Percentiles rank a stretch among this genome's conserved stretches.
Conservation (phyloP, 345 rosid species). For the Durio zibethinus region DNA sequence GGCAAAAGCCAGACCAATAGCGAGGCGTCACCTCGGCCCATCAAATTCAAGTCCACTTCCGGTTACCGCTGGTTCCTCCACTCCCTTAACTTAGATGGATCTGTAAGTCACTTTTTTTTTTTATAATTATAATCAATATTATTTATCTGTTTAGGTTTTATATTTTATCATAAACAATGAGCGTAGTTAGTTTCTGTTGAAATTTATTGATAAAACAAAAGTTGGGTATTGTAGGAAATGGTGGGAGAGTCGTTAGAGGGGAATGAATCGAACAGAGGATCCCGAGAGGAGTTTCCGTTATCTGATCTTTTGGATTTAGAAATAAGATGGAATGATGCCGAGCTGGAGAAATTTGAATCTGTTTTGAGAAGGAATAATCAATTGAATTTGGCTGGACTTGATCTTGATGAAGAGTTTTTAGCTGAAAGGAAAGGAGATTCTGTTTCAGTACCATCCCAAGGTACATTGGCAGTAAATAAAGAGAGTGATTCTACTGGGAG, state of each 20-base stretch:
- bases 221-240: slow-evolving; percentile 52
- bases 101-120: slow-evolving; percentile 40
- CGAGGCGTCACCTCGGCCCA: slow-evolving; percentile 52
- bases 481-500: slow-evolving; percentile 27
- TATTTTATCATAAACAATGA: neutral
- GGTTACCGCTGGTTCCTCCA: slow-evolving; percentile 67
- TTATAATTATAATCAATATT: no score
- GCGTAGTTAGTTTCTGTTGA: neutral
- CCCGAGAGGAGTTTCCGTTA: slow-evolving; percentile 36
- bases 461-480: slow-evolving; percentile 17
- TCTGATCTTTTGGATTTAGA: slow-evolving; percentile 70
- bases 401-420: slow-evolving; percentile 43
- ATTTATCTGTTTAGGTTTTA: neutral
- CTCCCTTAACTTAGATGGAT: slow-evolving; percentile 69
- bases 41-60: slow-evolving; percentile 57
- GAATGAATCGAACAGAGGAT: slow-evolving; percentile 39
- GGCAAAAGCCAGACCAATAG: slow-evolving; percentile 42
- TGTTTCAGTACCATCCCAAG: slow-evolving; percentile 25
- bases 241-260: slow-evolving; percentile 42
- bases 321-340: slow-evolving; percentile 49
- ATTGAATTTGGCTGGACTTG: slow-evolving; percentile 48
- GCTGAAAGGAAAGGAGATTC: slow-evolving; percentile 34
- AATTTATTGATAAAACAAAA: neutral
- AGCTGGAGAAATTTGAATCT: slow-evolving; percentile 31
- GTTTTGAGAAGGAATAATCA: slow-evolving; percentile 23